Base-by-base conservation (phyloP, 1,284 basidiomycete species). In the Rhodotorula sp. region DNA sequence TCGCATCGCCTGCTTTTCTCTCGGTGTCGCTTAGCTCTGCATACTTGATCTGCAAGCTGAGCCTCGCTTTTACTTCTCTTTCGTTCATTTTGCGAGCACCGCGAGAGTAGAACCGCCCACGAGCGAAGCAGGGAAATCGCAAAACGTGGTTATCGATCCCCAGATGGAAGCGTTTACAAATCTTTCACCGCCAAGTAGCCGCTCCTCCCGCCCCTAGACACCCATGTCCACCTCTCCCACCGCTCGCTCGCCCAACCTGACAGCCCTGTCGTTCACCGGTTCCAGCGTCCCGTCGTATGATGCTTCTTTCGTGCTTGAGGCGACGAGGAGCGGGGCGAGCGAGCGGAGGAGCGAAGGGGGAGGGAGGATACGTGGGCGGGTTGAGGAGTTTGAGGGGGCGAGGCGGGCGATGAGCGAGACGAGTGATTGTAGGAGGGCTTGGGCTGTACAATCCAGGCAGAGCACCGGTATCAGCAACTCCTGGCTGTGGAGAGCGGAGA, bases 241-340 rank as follows among this genome's bases (percentile, higher is more conserved):
- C 9, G 13, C 39, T 15, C 39, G 39, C 60, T 54, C 32, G 7
- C 44, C 44, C 44, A 47, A 22, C 44, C 53, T 32, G 27, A 62
- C 24, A 8, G 61, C 61, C 24, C 61, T 39, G 17, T 27, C 27
- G 39, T 53, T 46, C 4, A 22, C 48, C 49, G 32, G 24, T 10
- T 65, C 64, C 29, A 65, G 58, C 51, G 64, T 59, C 15, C 64
- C 64, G 6, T 10, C 6, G 64, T 54, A 65, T 20, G 49, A 27
- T 3, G 64, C 51, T 11, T 65, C 64, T 22, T 27, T 2, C 2
- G 48, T 39, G 17, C 54, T 46, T 2, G 24, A n/a, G 44, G 51
- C 64, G 30, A 59, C 17, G 51, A 59, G 30, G 30, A 65, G 58
- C 17, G 64, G 57, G 2, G 64, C 29, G 52, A 65, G 57, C n/a